Conservation (phyloP, 495 filamentous ascomycete species). For the Coniosporium apollinis region DNA sequence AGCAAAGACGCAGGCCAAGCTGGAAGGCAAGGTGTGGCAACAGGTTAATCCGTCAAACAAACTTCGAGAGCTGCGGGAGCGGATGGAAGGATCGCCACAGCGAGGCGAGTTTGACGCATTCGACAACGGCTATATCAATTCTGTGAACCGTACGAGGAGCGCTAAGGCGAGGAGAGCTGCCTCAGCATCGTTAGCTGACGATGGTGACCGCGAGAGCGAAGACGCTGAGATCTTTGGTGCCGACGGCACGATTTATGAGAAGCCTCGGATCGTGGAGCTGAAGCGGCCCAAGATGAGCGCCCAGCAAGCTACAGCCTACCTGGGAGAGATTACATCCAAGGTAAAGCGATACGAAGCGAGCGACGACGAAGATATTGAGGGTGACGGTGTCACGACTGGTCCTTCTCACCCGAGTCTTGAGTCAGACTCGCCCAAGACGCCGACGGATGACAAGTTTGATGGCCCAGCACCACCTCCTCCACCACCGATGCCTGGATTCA, state of each 20-base stretch:
- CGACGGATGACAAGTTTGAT: slow-evolving; percentile 38
- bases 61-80: slow-evolving; percentile 76
- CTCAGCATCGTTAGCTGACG: not conserved
- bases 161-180: slow-evolving; percentile 12
- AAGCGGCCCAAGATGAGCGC: slow-evolving; percentile 59
- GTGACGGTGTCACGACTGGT: slow-evolving; percentile 59
- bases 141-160: slow-evolving; percentile 19
- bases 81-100: slow-evolving; percentile 77
- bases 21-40: slow-evolving; percentile 89
- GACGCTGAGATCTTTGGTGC: no score
- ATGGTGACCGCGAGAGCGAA: slow-evolving; percentile 18
- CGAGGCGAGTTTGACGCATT: slow-evolving; percentile 24
- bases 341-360: slow-evolving; percentile 54
- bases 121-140: slow-evolving; percentile 22
- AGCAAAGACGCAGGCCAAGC: slow-evolving; percentile 95
- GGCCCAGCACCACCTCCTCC: slow-evolving; percentile 30
- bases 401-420: slow-evolving; percentile 62
- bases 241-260: slow-evolving; percentile 26
- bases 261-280: slow-evolving; percentile 25
- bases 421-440: slow-evolving; percentile 52
- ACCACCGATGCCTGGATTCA: slow-evolving; percentile 24
- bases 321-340: slow-evolving; percentile 68
- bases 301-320: slow-evolving; percentile 52
- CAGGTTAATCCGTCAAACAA: slow-evolving; percentile 72
- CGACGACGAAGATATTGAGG: slow-evolving; percentile 55